Evolutionary conservation across 768 basidiomycete genomes (phyloP).

Genomic region (Krasilnikovozyma curviuscula): DNA sequence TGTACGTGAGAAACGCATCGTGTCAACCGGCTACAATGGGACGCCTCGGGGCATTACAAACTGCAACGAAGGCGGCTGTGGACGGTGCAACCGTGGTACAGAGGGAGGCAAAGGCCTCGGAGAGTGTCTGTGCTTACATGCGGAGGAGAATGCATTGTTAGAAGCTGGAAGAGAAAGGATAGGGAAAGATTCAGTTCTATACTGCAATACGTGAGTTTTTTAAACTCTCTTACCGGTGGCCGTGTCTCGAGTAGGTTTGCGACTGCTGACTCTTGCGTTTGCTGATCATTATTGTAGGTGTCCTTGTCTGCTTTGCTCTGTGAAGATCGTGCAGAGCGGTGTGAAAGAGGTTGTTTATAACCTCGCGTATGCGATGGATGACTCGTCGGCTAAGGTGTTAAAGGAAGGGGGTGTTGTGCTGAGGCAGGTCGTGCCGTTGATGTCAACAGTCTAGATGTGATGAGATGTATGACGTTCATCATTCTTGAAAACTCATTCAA

Average conservation of each 20-base stretch:
- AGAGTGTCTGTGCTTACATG: conserved; percentile 87
- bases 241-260: too few species aligned
- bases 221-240: background rate
- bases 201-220: conserved; percentile 80
- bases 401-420: conserved; percentile 64
- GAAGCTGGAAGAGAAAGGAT: conserved; percentile 85
- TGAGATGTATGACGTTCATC: too few species aligned
- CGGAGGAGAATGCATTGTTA: conserved; percentile 89
- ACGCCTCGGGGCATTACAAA: conserved; percentile 78
- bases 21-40: conserved; percentile 59
- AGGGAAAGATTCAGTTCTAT: conserved; percentile 49
- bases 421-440: too few species aligned
- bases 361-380: conserved; percentile 89
- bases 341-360: conserved; percentile 87
- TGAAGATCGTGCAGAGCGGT: conserved; percentile 92
- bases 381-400: conserved; percentile 58
- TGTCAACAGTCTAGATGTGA: too few species aligned
- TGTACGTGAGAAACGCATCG: conserved; percentile 38
- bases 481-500: too few species aligned
- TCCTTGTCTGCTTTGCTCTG: conserved; percentile 85
- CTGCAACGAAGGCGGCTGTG: conserved; percentile 81
- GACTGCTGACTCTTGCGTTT: background rate
- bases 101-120: conserved; percentile 33
- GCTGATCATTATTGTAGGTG: conserved; percentile 38
- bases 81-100: conserved; percentile 49